Conservation (phyloP, 352 stramenopile genomes). For the Pythium angustatum region DNA sequence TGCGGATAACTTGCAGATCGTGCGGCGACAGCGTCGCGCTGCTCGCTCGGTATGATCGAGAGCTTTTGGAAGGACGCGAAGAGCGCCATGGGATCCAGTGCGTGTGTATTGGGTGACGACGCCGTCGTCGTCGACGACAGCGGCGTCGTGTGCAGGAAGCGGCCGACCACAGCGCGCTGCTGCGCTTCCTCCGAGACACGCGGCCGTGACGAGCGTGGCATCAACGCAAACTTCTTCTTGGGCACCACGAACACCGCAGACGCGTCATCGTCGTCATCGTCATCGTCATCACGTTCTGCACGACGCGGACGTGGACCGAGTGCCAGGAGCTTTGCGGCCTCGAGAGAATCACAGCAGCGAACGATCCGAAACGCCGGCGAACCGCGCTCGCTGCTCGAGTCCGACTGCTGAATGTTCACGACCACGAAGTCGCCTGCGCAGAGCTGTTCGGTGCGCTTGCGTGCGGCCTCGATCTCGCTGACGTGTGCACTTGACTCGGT, state of each 20-base stretch:
- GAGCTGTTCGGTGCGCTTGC: conserved; percentile 12
- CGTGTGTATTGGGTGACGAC: neutral
- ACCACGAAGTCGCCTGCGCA: conserved; percentile 39
- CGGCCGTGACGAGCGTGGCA: conserved; percentile 32
- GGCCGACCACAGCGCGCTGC: conserved; percentile 35
- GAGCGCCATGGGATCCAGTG: conserved; percentile 12
- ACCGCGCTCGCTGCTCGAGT: neutral
- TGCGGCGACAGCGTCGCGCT: neutral
- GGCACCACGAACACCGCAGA: conserved; percentile 35
- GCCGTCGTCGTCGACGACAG: neutral
- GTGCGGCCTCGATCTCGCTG: conserved; percentile 11
- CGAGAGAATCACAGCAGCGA: conserved; percentile 14
- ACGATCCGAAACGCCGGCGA: conserved; percentile 36
- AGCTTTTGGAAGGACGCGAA: conserved; percentile 53
- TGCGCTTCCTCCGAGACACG: conserved; percentile 36
- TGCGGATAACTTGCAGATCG: no score
- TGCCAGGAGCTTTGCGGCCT: conserved; percentile 17
- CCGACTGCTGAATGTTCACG: conserved; percentile 27
- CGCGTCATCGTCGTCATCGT: neutral
- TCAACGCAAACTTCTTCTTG: conserved; percentile 43
- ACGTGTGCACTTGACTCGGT: neutral
- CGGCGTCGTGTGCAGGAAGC: conserved; percentile 17
- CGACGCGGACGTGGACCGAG: neutral
- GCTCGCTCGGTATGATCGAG: conserved; percentile 6
- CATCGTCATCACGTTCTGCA: neutral